Base-by-base conservation (phyloP, 768 basidiomycete genomes). In the Goffeauzyma gilvescens region DNA sequence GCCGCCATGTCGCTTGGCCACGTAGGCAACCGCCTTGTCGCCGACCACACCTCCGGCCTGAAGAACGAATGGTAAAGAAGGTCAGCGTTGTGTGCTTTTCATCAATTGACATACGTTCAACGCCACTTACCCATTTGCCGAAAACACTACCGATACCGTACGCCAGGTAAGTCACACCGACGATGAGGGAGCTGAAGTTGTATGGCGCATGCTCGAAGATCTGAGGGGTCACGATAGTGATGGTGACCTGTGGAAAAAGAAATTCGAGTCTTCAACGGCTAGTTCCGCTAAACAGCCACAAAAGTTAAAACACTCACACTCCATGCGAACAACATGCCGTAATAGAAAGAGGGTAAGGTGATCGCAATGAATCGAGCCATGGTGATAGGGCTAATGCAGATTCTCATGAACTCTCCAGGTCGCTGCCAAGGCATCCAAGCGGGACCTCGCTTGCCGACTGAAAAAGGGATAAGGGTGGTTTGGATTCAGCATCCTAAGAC, bases 391-490 rank as follows among this genome's bases (percentile, higher is more conserved):
- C 41, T 44, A 6, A 44, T 13, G 18, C 33, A 40, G 26, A 53
- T 41, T 18, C 24, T 23, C 0, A 37, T 31, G 31, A 43, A 56
- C 38, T 53, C 52, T 25, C 30, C 45, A 2, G 55, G 55, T 14
- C 52, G 42, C 17, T 45, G 43, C 55, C 55, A 56, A 0, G 55
- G 55, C 46, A 50, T 48, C 51, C 51, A 56, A 24, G 50, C 48
- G 4, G 49, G 25, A 15, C 55, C 55, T 17, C 37, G 27, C 34
- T 25, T 41, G 5, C 38, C 37, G 15, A 17, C 32, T 43, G n/a
- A n/a, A n/a, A n/a, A n/a, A n/a, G n/a, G n/a, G n/a, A n/a, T n/a
- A 30, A 30, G n/a, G n/a, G n/a, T n/a, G n/a, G n/a, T n/a, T n/a
- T n/a, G n/a, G n/a, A n/a, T n/a, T n/a, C n/a, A n/a, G n/a, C n/a